A percentile compares a stretch with the other conserved stretches of the same genome.
These are phyloP conservation scores for Colletotrichum sp. DNA, from an alignment of 2,329 filamentous ascomycete species.

Conservation along the genomic window DNA sequence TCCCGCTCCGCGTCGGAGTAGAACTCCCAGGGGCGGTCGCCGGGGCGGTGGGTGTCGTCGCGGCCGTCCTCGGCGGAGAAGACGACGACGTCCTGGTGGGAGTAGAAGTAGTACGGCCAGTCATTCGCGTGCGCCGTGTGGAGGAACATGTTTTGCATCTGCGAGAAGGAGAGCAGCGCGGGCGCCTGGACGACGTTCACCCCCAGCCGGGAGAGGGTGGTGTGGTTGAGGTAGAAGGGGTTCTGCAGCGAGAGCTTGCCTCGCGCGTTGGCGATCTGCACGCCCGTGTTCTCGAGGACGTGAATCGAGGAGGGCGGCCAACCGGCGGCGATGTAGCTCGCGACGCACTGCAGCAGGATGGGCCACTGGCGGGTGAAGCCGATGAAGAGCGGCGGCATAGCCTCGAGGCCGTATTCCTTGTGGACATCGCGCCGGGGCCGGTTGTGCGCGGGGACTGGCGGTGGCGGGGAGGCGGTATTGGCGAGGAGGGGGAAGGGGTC, in stretches of 20 bases:
- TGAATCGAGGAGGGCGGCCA: constrained; percentile 63
- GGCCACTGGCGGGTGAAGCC: constrained; percentile 64
- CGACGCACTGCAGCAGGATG: constrained; percentile 59
- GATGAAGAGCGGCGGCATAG: constrained; percentile 57
- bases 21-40: constrained; percentile 20
- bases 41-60: constrained; percentile 20
- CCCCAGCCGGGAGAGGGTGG: constrained; percentile 52
- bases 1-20: constrained; percentile 21
- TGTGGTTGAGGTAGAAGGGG: constrained; percentile 61
- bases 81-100: constrained; percentile 59
- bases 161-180: constrained; percentile 57
- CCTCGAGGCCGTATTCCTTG: constrained; percentile 40
- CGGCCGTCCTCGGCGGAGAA: constrained; percentile 40
- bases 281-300: constrained; percentile 64
- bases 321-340: constrained; percentile 62
- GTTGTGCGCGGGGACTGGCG: constrained; percentile 51
- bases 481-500: constrained; percentile 49
- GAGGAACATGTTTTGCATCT: constrained; percentile 61
- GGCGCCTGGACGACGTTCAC: constrained; percentile 57
- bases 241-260: constrained; percentile 56
- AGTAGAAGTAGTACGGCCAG: constrained; percentile 60
- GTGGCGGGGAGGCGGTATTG: constrained; percentile 30
- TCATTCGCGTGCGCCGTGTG: constrained; percentile 45
- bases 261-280: constrained; percentile 56
- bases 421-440: constrained; percentile 40